Evolutionary conservation across 306 rosid species (phyloP), one percentile per base, ranked within the genome.

Genomic region (Vigna unguiculata): DNA sequence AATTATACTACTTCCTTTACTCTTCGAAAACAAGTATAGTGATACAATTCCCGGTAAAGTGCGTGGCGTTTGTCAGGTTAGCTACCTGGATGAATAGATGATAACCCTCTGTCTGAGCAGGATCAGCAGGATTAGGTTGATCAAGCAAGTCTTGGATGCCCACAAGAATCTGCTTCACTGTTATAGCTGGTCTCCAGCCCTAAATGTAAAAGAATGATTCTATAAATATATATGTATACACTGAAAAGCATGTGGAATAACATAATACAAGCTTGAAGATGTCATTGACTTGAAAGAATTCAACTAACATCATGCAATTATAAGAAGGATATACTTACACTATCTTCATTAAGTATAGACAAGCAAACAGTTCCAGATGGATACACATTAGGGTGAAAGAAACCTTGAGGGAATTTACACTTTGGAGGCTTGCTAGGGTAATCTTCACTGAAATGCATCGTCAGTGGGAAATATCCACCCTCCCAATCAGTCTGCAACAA

Each of bases 151-250:
- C 99, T 80, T 95, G 99, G 75, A 95, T 92, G 30, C 99, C 99
- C 65, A 95, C 91, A 62, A 95, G 97, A 82, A 95, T 95, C 81
- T 95, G 99, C 85, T 89, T 92, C 55, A 95, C 99, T 11, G 99
- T 95, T 83, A 92, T 95, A 62, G 97, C 97, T 24, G 99, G 99
- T 85, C 97, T 92, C 99, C 97, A 95, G 51, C 97, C 99, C 97
- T 95, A 79, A 77, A 64, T 38, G 11, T 38, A 40, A 38, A 10
- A 40, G 5, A 64, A 40, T 38, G 71, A 45, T 28, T 28, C 22
- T 17, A 36, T 71, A 64, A 78, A 49, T 58, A 7, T 1, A 38
- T 1, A 24, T 7, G 32, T 0, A 12, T 36, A 41, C 21, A 28
- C 71, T 49, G 2, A 38, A 46, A 61, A 60, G 41, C 20, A 57